Conservation (phyloP, 2,329 filamentous ascomycete genomes). For the Ceratocystis ficicola region DNA sequence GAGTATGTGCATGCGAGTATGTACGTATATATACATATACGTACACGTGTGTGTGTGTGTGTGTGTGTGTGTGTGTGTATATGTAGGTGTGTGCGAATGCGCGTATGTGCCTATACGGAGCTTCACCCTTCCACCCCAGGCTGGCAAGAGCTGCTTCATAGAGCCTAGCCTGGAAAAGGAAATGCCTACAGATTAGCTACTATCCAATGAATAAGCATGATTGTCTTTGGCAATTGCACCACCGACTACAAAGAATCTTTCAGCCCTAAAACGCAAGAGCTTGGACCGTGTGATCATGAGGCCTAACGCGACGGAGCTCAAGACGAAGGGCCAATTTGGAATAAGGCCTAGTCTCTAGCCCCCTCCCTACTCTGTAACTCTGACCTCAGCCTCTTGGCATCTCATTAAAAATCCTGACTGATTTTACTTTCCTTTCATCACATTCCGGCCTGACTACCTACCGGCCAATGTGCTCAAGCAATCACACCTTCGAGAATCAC, state of each 20-base stretch:
- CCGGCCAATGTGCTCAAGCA: not conserved
- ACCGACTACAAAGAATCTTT: not conserved
- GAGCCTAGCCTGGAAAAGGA: not conserved
- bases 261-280: not conserved
- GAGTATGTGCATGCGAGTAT: too few species aligned
- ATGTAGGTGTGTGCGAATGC: too few species aligned
- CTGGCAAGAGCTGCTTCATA: not conserved
- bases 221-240: not conserved
- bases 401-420: not conserved
- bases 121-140: not conserved
- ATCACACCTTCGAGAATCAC: not conserved
- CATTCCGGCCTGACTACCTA: not conserved
- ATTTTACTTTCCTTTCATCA: not conserved
- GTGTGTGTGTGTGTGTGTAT: too few species aligned
- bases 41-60: too few species aligned
- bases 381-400: not conserved
- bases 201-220: not conserved
- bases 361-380: not conserved
- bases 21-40: too few species aligned
- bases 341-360: not conserved
- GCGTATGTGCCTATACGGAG: not conserved
- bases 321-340: not conserved
- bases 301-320: not conserved
- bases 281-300: too few species aligned
- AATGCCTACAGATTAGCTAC: not conserved